These are phyloP conservation scores for Blumeria graminis DNA, from an alignment of 2,329 filamentous ascomycete species.

Conservation along the genomic window DNA sequence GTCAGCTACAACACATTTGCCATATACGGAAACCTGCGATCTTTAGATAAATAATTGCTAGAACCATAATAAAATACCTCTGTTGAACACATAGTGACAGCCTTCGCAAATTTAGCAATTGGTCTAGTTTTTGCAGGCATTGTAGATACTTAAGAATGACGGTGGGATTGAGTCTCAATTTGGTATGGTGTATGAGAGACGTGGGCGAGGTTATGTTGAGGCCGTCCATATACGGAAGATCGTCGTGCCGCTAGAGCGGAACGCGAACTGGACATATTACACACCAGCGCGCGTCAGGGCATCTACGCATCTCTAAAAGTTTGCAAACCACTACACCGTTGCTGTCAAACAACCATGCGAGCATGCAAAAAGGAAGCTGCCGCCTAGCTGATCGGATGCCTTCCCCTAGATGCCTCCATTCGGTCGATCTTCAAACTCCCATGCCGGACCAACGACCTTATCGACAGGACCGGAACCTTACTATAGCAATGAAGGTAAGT, in stretches of 20 bases:
- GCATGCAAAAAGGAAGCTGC: slow-evolving; percentile 6
- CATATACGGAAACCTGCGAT: slow-evolving; percentile 54
- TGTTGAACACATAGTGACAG: slow-evolving; percentile 37
- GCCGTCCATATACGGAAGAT: no score
- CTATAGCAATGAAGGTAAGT: slow-evolving; percentile 36
- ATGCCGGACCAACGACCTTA: slow-evolving; percentile 7
- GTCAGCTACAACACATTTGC: slow-evolving; percentile 73
- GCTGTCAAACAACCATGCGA: neutral
- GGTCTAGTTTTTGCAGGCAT: slow-evolving; percentile 26
- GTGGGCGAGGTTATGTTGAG: no score
- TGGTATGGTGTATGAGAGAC: no score
- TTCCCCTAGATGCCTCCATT: slow-evolving; percentile 13
- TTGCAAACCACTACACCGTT: no score
- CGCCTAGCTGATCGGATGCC: slow-evolving; percentile 8
- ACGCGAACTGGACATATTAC: no score
- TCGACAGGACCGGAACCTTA: slow-evolving; percentile 17
- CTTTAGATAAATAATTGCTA: neutral
- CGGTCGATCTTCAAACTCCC: slow-evolving; percentile 9
- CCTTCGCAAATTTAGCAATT: slow-evolving; percentile 43
- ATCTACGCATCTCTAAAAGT: no score
- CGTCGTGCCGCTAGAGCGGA: no score
- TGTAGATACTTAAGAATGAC: neutral
- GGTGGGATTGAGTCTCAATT: no score
- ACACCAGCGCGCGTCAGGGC: no score
- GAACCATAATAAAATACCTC: slow-evolving; percentile 25